Evolutionary conservation across 805 yeast genomes (phyloP), one percentile per base, ranked within the genome.

Genomic region (Candida yuanshanica): DNA sequence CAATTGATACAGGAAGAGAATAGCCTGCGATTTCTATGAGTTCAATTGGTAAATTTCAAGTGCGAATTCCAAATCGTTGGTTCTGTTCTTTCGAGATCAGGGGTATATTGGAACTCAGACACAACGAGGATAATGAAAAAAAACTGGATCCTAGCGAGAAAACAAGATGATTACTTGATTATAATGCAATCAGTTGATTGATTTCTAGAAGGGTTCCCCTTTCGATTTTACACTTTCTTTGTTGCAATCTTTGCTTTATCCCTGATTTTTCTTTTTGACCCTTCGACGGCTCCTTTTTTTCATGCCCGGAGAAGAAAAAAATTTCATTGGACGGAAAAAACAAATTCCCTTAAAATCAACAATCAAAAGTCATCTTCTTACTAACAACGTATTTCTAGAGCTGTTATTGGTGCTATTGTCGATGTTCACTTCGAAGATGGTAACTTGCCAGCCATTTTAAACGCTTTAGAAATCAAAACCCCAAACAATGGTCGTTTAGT

Each of bases 381-480:
- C 56, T 50, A 53, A 52, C 53, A 27, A 17, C 20, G 2, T 35
- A 14, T 13, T 10, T 46, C 37, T 60, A 83, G 95, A 78, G 91
- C 96, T 60, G 96, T 89, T 64, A 89, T 89, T 69, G 97, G 97
- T 88, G 97, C 97, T 77, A 91, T 89, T 73, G 96, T 89, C 73
- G 95, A 91, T 73, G 98, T 91, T 63, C 96, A 93, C 72, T 91
- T 91, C 80, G 96, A 88, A 66, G 95, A 90, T 72, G 95, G 93
- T 68, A 81, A 85, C 74, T 79, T 91, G 61, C 99, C 99, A 65
- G 95, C 95, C 57, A 93, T 93, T 76, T 81, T 89, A 65, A 93
- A 93, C 72, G 98, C 99, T 59, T 80, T 93, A 64, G 89, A 86
- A 71, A 80, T 93, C 66, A 80, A 87, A 68, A 79, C 77, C 62